Evolutionary conservation across 768 basidiomycete genomes (phyloP), one percentile per base, ranked within the genome.

Genomic region (Flagelloscypha sp.): DNA sequence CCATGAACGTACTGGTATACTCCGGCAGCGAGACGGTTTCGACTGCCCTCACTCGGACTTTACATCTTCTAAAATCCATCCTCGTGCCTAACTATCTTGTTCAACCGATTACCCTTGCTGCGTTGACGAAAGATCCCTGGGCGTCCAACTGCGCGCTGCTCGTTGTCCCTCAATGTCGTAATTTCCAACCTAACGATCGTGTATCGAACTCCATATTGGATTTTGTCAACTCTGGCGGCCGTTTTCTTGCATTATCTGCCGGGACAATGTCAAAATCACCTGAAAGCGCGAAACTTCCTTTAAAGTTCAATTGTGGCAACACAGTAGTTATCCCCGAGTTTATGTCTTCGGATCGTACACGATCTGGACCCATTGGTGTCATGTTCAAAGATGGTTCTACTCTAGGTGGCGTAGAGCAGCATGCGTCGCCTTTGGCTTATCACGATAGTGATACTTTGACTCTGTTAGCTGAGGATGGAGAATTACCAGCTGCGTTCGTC

Each of bases 1-100:
- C 33, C 42, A 84, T 85, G 78, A 75, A 86, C 56, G 79, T 87
- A n/a, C 72, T 86, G 38, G 66, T 85, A 35, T 84, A 83, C 54
- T 56, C 72, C 33, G 80, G 76, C 4, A 68, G 76, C 24, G 79
- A 83, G 41, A 66, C 73, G 6, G 55, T 72, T 7, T 62, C 65
- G 25, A 52, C 64, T 21, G 68, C 65, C 7, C 54, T 72, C 25
- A 46, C 61, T 36, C 50, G 69, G 44, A 54, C 72, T 6, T 43
- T 76, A 17, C 40, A 60, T 4, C 54, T 61, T 1, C 69, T 90
- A 12, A 65, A 70, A 20, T 50, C 66, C 2, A 47, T 84, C 19
- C 74, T 94, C 13, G 49, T 68, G 10, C 80, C 87, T 0, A 70
- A 79, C 52, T 93, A 92, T 54, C 75, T 84, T 9, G 76, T 94